A percentile compares a stretch with the other conserved stretches of the same genome.
These are phyloP conservation scores for Suhomyces xylopsoci DNA, from an alignment of 805 yeast genomes.

Conservation along the genomic window DNA sequence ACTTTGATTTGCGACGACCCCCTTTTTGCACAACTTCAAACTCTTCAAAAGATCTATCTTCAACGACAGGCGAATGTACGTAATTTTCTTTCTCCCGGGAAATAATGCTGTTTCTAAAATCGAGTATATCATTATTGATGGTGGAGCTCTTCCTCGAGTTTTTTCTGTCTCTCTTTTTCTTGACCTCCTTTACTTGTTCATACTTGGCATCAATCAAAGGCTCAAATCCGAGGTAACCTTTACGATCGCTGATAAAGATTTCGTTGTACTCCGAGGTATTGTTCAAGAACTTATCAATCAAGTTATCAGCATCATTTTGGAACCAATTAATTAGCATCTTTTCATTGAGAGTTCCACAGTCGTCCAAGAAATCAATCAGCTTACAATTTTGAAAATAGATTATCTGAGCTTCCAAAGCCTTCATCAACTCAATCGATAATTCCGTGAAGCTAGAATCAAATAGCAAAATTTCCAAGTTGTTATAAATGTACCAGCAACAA, in stretches of 20 bases:
- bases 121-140: conserved; percentile 17
- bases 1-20: conserved; percentile 16
- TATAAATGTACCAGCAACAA: conserved; percentile 66
- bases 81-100: conserved; percentile 7
- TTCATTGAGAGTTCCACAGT: conserved; percentile 15
- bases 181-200: conserved; percentile 9
- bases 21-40: conserved; percentile 26
- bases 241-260: conserved; percentile 31
- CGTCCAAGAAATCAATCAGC: conserved; percentile 16
- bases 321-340: conserved; percentile 16
- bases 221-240: conserved; percentile 31
- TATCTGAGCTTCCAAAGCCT: conserved; percentile 26
- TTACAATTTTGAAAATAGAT: conserved; percentile 28
- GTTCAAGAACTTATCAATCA: conserved; percentile 20
- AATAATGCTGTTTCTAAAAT: conserved; percentile 24
- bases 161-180: conserved; percentile 19
- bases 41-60: conserved; percentile 13
- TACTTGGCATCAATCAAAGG: conserved; percentile 34
- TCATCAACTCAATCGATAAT: conserved; percentile 24
- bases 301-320: conserved; percentile 14
- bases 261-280: conserved; percentile 24
- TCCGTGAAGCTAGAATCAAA: conserved; percentile 39
- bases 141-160: conserved; percentile 23
- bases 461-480: conserved; percentile 61
- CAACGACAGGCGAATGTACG: conserved; percentile 16